Evolutionary conservation across 305 asterid species (phyloP), one percentile per base, ranked within the genome.

Genomic region (Plantago coronopus): DNA sequence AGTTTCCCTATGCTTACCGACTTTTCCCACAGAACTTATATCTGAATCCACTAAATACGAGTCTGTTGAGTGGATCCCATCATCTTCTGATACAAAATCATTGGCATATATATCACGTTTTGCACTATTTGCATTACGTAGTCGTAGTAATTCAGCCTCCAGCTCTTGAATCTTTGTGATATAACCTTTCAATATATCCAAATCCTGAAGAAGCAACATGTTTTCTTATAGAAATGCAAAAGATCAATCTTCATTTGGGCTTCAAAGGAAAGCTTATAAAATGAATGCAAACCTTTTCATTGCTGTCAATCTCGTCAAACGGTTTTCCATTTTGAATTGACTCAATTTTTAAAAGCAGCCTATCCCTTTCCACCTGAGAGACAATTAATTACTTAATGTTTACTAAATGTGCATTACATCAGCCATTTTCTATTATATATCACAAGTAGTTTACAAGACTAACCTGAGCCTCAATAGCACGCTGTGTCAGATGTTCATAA

Each of bases 391-490:
- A 54, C 66, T 72, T 19, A 54, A 22, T 49, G 68, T 5, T 42
- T 17, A 61, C 54, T 23, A 25, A 5, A 31, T 3, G 9, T 31
- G 38, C 38, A 31, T 31, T 4, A 2, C 38, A 31, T 31, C 38
- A 31, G 9, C 38, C 4, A 3, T 31, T 7, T 3, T 31, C 38
- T 31, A 31, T 31, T 31, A 31, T 31, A 2, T 2, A 4, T 2
- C 5, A 5, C 31, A 31, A 31, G 38, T 31, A 31, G 38, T 31
- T 31, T 1, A 31, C 38, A 68, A 64, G 20, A 62, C 75, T 64
- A 67, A 91, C 98, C 90, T 93, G 97, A 63, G 97, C 95, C 75
- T 93, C 95, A 66, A 89, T 72, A 64, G 95, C 89, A 51, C 72
- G 81, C 59, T 89, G 86, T 11, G 78, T 60, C 81, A 93, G 64